Evolutionary conservation across 257 asterid species (phyloP).

Genomic region (Thymus mandschuricus): DNA sequence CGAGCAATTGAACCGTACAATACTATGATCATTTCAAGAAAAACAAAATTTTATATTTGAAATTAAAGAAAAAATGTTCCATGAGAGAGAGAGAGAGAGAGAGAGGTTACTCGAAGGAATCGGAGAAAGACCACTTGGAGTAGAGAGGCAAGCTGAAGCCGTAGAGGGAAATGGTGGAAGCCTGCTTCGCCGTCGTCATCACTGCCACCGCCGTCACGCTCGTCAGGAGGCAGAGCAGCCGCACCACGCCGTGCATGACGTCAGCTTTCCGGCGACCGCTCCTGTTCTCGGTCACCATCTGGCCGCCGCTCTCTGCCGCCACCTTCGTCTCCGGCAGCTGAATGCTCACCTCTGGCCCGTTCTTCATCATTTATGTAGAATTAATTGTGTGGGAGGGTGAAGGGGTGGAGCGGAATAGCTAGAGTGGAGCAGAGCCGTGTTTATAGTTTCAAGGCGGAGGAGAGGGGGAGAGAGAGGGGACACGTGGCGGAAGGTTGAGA

Average conservation of each 20-base stretch:
- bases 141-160: conserved; percentile 69
- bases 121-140: conserved; percentile 91
- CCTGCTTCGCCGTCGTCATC: conserved; percentile 72
- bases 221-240: conserved; percentile 56
- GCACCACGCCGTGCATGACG: conserved; percentile 47
- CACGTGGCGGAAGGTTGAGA: conserved; percentile 38
- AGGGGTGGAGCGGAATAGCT: conserved; percentile 17
- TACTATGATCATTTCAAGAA: no score
- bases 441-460: conserved; percentile 7
- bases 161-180: conserved; percentile 66
- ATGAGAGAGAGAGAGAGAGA: neutral
- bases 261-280: conserved; percentile 42
- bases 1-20: no score
- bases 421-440: conserved; percentile 24
- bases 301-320: neutral
- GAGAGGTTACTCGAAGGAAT: conserved; percentile 65
- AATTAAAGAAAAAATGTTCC: neutral
- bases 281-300: neutral
- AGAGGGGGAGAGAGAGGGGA: conserved; percentile 25
- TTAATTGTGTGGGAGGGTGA: neutral
- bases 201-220: conserved; percentile 63
- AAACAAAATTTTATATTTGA: no score
- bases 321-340: conserved; percentile 48
- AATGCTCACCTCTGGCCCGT: conserved; percentile 48
- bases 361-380: conserved; percentile 27